These are phyloP conservation scores for Trichoderma simmonsii DNA, from an alignment of 2,329 filamentous ascomycete species.

Conservation along the genomic window DNA sequence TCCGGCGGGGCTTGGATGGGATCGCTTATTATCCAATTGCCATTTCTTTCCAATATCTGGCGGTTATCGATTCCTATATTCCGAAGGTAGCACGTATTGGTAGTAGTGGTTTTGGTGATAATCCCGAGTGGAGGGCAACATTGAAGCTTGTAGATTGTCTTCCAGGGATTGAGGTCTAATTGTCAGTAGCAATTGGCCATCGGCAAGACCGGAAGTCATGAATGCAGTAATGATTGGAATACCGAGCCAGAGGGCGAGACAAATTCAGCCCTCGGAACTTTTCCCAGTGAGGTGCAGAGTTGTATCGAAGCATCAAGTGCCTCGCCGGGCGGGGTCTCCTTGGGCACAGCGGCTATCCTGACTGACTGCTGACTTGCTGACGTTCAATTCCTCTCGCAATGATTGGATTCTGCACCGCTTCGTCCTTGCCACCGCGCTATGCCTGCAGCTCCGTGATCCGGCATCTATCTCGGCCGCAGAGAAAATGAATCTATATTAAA, in stretches of 20 bases:
- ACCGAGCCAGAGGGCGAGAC: background rate
- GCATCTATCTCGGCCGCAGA: background rate
- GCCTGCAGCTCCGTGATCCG: background rate
- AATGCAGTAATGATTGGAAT: background rate
- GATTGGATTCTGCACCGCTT: background rate
- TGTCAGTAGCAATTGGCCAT: background rate
- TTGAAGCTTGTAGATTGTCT: background rate
- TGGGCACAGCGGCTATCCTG: background rate
- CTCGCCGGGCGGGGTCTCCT: slow-evolving; percentile 4
- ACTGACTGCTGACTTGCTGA: background rate
- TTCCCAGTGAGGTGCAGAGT: background rate
- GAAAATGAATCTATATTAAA: background rate
- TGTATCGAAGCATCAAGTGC: slow-evolving; percentile 4
- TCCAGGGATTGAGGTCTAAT: background rate
- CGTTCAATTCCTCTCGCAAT: background rate
- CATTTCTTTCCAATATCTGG: slow-evolving; percentile 2
- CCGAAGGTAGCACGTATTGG: background rate
- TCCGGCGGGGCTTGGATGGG: background rate
- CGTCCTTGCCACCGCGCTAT: slow-evolving; percentile 6
- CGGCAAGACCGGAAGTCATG: background rate
- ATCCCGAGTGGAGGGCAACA: background rate
- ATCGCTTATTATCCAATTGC: slow-evolving; percentile 4
- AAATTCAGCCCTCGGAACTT: slow-evolving; percentile 2
- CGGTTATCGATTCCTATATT: background rate
- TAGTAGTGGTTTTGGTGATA: background rate